These are phyloP conservation scores for Exophiala phaeomuriformis DNA, from an alignment of 2,329 filamentous ascomycete genomes.

Conservation along the genomic window DNA sequence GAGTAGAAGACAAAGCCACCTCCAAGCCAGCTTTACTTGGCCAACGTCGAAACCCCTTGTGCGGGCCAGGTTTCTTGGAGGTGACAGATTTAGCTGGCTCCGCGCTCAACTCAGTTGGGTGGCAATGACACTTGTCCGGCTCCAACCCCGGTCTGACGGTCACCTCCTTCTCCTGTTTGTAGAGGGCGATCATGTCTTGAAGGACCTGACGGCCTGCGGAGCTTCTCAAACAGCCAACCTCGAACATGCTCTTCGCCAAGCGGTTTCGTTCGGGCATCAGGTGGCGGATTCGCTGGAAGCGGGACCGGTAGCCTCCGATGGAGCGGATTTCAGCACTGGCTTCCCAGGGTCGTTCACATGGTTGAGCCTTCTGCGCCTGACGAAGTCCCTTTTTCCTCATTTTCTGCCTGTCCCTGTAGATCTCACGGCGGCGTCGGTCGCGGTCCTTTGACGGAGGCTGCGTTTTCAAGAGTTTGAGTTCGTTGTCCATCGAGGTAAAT, in stretches of 20 bases:
- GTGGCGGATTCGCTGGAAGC: slow-evolving; percentile 3
- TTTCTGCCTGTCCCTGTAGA: slow-evolving; percentile 4
- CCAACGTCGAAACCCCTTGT: too few species aligned
- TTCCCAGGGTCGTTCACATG: too few species aligned
- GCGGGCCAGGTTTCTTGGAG: too few species aligned
- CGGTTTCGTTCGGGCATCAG: slow-evolving; percentile 10
- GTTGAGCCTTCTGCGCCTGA: slow-evolving; percentile 2
- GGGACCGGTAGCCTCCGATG: background rate
- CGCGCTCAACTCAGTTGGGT: too few species aligned
- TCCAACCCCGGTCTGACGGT: slow-evolving; percentile 3
- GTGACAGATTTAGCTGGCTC: too few species aligned
- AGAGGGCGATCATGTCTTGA: slow-evolving; percentile 6
- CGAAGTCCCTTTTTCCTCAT: slow-evolving; percentile 6
- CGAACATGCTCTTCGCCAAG: slow-evolving; percentile 2
- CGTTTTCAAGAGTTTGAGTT: too few species aligned
- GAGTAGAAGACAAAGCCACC: too few species aligned
- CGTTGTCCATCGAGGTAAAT: background rate
- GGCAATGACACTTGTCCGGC: slow-evolving; percentile 9
- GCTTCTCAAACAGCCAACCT: slow-evolving; percentile 6
- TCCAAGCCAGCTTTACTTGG: too few species aligned
- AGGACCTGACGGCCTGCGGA: slow-evolving; percentile 4
- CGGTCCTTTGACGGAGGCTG: too few species aligned
- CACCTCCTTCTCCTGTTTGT: slow-evolving; percentile 3
- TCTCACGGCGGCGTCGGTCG: slow-evolving; percentile 1
- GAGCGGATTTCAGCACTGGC: too few species aligned